A percentile compares a stretch with the other conserved stretches of the same genome.
phyloP scores from a whole-genome alignment of 352 stramenopile genomes.

The Globisporangium nodosum region DNA sequence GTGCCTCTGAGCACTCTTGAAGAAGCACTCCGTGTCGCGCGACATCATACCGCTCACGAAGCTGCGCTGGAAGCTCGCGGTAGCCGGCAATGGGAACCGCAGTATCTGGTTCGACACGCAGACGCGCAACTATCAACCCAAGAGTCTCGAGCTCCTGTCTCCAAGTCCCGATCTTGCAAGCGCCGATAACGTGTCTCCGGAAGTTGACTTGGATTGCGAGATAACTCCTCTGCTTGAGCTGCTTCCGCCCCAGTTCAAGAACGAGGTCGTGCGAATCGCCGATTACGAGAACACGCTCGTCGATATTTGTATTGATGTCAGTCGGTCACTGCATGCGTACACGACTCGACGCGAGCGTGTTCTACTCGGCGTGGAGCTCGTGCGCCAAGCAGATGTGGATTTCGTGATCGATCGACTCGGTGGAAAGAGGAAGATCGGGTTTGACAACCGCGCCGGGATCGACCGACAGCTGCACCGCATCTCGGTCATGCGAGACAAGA shows the following conservation, averaged over 20 bases:
- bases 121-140: background rate
- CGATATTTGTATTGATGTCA: slow-evolving; percentile 34
- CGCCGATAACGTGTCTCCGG: background rate
- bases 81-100: background rate
- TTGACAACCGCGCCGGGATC: slow-evolving; percentile 75
- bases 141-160: slow-evolving; percentile 4
- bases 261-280: slow-evolving; percentile 18
- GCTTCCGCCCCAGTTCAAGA: slow-evolving; percentile 18
- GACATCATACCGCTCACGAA: background rate
- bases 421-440: slow-evolving; percentile 43
- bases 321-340: slow-evolving; percentile 26
- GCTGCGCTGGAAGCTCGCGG: background rate
- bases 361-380: slow-evolving; percentile 20
- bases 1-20: background rate
- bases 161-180: background rate
- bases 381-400: slow-evolving; percentile 45
- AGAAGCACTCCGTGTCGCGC: background rate
- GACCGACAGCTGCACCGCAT: slow-evolving; percentile 76
- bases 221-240: slow-evolving; percentile 28
- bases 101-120: slow-evolving; percentile 1
- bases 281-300: slow-evolving; percentile 22
- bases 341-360: slow-evolving; percentile 23
- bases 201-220: slow-evolving; percentile 18
- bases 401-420: slow-evolving; percentile 39
- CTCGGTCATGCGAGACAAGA: slow-evolving; percentile 62